Evolutionary conservation across 768 basidiomycete species (phyloP).

Genomic region (Trametes cinnabarina): DNA sequence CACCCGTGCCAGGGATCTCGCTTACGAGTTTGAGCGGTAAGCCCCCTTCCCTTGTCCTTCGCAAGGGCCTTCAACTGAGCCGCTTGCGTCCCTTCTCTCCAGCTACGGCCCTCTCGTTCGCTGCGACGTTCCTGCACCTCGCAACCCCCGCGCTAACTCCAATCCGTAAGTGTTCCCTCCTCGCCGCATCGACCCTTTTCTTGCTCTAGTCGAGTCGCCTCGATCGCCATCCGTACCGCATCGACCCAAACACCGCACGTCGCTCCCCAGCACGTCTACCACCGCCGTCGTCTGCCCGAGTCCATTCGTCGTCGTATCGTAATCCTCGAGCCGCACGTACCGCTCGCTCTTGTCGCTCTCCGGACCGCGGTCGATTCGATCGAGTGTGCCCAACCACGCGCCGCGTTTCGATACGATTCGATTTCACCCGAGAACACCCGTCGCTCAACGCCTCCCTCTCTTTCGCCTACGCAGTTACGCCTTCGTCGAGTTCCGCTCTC

Average conservation of each 20-base stretch:
- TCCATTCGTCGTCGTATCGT: neutral
- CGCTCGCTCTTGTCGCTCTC: conserved; percentile 2
- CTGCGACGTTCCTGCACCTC: conserved; percentile 87
- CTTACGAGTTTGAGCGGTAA: conserved; percentile 85
- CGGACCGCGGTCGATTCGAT: conserved; percentile 4
- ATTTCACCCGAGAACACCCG: conserved; percentile 37
- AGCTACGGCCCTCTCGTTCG: conserved; percentile 83
- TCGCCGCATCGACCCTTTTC: conserved; percentile 16
- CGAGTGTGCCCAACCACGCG: conserved; percentile 19
- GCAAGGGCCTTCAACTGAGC: neutral
- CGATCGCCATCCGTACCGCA: conserved; percentile 11
- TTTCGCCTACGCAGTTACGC: conserved; percentile 67
- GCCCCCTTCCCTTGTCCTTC: conserved; percentile 2
- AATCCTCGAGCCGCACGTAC: conserved; percentile 1
- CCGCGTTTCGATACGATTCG: conserved; percentile 19
- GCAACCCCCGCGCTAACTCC: conserved; percentile 68
- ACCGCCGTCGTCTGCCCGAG: conserved; percentile 6
- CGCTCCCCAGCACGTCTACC: conserved; percentile 11
- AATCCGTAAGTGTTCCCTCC: conserved; percentile 71
- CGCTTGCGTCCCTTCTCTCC: conserved; percentile 5
- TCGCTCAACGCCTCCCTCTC: conserved; percentile 55
- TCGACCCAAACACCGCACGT: neutral
- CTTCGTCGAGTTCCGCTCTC: conserved; percentile 80
- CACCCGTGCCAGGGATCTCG: conserved; percentile 82
- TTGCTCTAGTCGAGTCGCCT: conserved; percentile 36